Evolutionary conservation across 805 yeast genomes (phyloP).

Genomic region (Nakazawaea wickerhamii): DNA sequence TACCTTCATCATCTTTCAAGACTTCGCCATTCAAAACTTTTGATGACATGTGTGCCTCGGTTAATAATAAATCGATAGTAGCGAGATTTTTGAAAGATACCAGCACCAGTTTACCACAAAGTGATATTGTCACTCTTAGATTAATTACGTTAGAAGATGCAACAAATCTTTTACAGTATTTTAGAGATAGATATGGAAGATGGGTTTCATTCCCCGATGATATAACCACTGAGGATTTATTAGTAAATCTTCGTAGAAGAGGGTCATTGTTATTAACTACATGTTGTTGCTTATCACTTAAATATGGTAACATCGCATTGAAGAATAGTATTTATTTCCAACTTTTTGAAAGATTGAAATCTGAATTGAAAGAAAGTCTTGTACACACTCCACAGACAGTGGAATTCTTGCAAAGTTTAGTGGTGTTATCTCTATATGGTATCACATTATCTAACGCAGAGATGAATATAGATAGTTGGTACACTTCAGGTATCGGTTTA

Average conservation of each 20-base stretch:
- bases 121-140: constrained; percentile 47
- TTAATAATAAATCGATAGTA: constrained; percentile 31
- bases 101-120: constrained; percentile 15
- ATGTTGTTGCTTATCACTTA: constrained; percentile 56
- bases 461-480: constrained; percentile 64
- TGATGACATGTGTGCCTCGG: constrained; percentile 25
- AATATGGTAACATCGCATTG: constrained; percentile 38
- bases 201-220: constrained; percentile 71
- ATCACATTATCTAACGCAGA: constrained; percentile 46
- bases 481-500: constrained; percentile 58
- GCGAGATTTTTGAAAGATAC: constrained; percentile 22
- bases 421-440: constrained; percentile 60
- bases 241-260: constrained; percentile 40
- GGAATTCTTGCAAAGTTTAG: constrained; percentile 65
- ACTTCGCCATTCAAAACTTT: constrained; percentile 41
- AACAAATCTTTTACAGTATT: constrained; percentile 44
- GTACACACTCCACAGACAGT: constrained; percentile 34
- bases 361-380: constrained; percentile 43
- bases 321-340: constrained; percentile 36
- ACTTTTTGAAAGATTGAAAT: constrained; percentile 40
- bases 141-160: constrained; percentile 46
- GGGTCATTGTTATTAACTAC: constrained; percentile 64
- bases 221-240: constrained; percentile 40
- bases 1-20: constrained; percentile 32
- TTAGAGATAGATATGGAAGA: constrained; percentile 63